A percentile compares a stretch with the other conserved stretches of the same genome.
phyloP scores from a whole-genome alignment of 2,329 filamentous ascomycete genomes.

The Fusarium sp. region DNA sequence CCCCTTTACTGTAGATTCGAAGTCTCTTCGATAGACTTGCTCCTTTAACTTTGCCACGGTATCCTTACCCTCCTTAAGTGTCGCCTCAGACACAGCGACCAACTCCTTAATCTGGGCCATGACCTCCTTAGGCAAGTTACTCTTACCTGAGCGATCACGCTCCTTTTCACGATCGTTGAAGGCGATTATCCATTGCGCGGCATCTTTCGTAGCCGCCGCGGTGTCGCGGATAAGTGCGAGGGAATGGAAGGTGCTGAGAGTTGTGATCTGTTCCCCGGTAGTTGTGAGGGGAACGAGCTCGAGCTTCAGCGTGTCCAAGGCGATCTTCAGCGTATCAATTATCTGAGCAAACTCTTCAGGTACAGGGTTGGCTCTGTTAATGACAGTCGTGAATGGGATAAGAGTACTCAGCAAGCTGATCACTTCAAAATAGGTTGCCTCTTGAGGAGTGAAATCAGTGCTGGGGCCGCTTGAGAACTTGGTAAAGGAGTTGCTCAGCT shows the following conservation, averaged over 20 bases:
- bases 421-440: conserved; percentile 59
- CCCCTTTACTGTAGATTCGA: conserved; percentile 44
- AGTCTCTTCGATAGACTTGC: conserved; percentile 45
- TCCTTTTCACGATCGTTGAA: conserved; percentile 57
- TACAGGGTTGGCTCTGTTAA: conserved; percentile 43
- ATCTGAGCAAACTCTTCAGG: conserved; percentile 47
- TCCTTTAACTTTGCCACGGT: conserved; percentile 49
- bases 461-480: conserved; percentile 53
- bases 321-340: conserved; percentile 35
- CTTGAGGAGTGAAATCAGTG: conserved; percentile 56
- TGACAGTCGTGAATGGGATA: conserved; percentile 47
- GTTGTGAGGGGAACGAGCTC: conserved; percentile 29
- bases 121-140: conserved; percentile 55
- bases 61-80: conserved; percentile 52
- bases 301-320: conserved; percentile 32
- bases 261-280: conserved; percentile 34
- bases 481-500: conserved; percentile 58
- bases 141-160: conserved; percentile 55
- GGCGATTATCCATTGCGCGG: conserved; percentile 51
- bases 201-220: conserved; percentile 50
- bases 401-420: conserved; percentile 57
- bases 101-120: conserved; percentile 52
- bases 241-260: conserved; percentile 53
- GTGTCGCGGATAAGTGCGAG: conserved; percentile 56
- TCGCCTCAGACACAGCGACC: conserved; percentile 47